These are phyloP conservation scores for Fusarium gaditjirri DNA, from an alignment of 2,329 filamentous ascomycete genomes.

Conservation along the genomic window DNA sequence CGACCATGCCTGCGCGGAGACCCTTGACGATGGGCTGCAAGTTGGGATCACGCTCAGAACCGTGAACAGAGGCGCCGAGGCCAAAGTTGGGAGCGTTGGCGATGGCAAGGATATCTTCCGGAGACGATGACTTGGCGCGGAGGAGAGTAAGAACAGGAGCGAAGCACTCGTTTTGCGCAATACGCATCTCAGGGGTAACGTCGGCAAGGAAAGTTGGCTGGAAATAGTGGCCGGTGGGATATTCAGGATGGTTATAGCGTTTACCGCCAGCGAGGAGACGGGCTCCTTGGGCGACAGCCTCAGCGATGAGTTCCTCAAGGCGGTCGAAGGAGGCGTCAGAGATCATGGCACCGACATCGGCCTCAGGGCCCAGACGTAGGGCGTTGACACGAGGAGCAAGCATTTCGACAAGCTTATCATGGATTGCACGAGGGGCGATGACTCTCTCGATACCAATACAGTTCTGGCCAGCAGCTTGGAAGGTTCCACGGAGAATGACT, in stretches of 20 bases:
- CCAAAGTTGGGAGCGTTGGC: conserved; percentile 89
- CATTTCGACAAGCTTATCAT: conserved; percentile 75
- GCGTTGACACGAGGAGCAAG: conserved; percentile 79
- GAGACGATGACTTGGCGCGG: conserved; percentile 70
- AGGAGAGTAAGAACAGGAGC: conserved; percentile 90
- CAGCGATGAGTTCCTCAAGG: conserved; percentile 79
- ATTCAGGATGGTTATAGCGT: conserved; percentile 74
- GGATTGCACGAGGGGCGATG: conserved; percentile 80
- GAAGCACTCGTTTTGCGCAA: conserved; percentile 93
- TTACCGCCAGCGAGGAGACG: conserved; percentile 83
- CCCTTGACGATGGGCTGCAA: conserved; percentile 73
- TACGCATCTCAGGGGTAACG: conserved; percentile 85
- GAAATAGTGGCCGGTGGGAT: conserved; percentile 91
- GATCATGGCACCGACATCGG: conserved; percentile 91
- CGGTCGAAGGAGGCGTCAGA: conserved; percentile 79
- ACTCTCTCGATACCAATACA: conserved; percentile 97
- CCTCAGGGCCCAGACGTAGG: conserved; percentile 78
- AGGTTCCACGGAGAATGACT: conserved; percentile 89
- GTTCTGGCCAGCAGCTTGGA: conserved; percentile 96
- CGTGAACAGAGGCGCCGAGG: conserved; percentile 90
- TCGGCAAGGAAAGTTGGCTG: conserved; percentile 89
- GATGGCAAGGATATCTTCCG: conserved; percentile 74
- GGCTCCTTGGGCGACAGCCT: conserved; percentile 83
- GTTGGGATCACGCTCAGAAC: conserved; percentile 68
- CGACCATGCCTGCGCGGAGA: conserved; percentile 87